A percentile compares a stretch with the other conserved stretches of the same genome.
Evolutionary conservation across 768 basidiomycete genomes (phyloP).

Genomic region (Boletus rufocinnamomeus): DNA sequence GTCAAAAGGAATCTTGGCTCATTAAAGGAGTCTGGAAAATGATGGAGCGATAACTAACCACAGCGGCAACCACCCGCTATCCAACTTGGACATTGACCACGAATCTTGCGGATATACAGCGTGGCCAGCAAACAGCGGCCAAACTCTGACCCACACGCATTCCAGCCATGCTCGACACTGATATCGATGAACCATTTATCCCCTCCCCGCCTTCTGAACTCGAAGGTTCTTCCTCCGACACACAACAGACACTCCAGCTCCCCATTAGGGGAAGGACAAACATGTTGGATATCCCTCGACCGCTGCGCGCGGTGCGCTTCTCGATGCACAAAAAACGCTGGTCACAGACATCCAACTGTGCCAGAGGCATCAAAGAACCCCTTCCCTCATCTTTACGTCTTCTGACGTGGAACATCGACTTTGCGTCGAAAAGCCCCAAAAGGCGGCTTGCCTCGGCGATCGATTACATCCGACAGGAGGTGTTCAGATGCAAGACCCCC

Average conservation of each 20-base stretch:
- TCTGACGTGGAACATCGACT: constrained; percentile 76
- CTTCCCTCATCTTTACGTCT: constrained; percentile 52
- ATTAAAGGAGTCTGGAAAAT: constrained; percentile 18
- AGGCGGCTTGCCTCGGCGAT: constrained; percentile 52
- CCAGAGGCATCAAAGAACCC: constrained; percentile 36
- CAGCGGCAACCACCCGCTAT: background rate
- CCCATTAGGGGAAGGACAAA: constrained; percentile 18
- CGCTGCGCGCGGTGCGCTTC: constrained; percentile 35
- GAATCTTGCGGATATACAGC: constrained; percentile 13
- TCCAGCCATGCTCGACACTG: constrained; percentile 29
- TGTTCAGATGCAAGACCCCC: constrained; percentile 48
- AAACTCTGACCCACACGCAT: constrained; percentile 12
- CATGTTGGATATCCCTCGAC: constrained; percentile 30
- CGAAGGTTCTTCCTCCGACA: constrained; percentile 30
- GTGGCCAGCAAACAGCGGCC: constrained; percentile 3
- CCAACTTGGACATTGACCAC: constrained; percentile 7
- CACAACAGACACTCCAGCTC: constrained; percentile 23
- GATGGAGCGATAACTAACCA: constrained; percentile 2
- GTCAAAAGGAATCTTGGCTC: constrained; percentile 3
- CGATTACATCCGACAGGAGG: constrained; percentile 53
- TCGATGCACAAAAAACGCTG: constrained; percentile 36
- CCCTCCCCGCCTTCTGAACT: constrained; percentile 33
- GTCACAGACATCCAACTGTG: constrained; percentile 38
- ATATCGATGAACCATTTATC: constrained; percentile 34
- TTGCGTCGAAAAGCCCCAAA: constrained; percentile 36